Evolutionary conservation across 2,329 filamentous ascomycete genomes (phyloP).

Genomic region (Botryotinia narcissicola): DNA sequence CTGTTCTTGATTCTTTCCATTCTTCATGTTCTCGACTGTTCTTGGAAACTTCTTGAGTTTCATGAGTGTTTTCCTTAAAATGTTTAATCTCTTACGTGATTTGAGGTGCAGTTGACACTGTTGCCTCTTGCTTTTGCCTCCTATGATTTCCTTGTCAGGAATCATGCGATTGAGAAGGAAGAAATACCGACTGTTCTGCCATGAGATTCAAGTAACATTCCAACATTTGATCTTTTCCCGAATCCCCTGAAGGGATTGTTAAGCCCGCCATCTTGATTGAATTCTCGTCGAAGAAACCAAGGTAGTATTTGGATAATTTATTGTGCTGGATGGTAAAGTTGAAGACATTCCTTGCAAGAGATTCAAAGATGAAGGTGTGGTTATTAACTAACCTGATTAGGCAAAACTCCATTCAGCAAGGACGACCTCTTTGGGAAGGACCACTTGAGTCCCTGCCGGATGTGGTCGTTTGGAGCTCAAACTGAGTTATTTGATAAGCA

Average conservation of each 20-base stretch:
- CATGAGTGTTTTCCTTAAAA: neutral
- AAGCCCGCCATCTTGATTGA: neutral
- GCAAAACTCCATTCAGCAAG: neutral
- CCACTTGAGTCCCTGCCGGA: neutral
- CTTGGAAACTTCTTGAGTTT: neutral
- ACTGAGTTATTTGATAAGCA: neutral
- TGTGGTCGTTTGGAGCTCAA: too few species aligned
- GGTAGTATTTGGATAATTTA: too few species aligned
- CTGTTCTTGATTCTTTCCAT: neutral
- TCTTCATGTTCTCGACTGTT: neutral
- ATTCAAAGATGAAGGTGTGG: neutral
- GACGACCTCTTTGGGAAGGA: neutral
- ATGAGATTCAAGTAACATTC: neutral
- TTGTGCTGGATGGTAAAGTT: neutral
- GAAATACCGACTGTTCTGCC: neutral
- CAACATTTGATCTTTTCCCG: neutral
- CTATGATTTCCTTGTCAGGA: neutral
- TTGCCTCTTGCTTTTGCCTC: neutral
- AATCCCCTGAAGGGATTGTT: neutral
- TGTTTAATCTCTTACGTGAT: neutral
- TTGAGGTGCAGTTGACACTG: neutral
- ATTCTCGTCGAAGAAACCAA: too few species aligned
- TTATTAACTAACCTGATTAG: neutral
- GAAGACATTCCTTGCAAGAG: neutral
- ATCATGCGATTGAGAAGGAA: neutral